Evolutionary conservation across 495 filamentous ascomycete genomes (phyloP).

Genomic region (Zalerion maritima): DNA sequence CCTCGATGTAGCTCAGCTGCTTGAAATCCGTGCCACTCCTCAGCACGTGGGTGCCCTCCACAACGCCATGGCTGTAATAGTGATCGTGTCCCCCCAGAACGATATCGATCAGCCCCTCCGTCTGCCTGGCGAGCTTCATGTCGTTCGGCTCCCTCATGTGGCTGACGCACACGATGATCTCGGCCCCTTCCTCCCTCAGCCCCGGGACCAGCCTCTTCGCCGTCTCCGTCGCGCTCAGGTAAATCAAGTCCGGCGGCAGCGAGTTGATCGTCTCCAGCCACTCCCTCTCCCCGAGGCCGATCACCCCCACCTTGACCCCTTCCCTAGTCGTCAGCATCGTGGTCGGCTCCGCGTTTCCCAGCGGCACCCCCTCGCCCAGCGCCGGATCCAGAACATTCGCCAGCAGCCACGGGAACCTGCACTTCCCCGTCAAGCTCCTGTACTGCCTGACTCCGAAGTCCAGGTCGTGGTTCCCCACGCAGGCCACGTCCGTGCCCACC

Average conservation of each 20-base stretch:
- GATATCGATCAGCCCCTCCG: slow-evolving; percentile 59
- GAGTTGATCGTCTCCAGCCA: slow-evolving; percentile 82
- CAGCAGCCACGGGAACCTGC: slow-evolving; percentile 77
- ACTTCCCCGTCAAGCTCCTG: slow-evolving; percentile 53
- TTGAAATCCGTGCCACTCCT: slow-evolving; percentile 82
- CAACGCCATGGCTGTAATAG: slow-evolving; percentile 59
- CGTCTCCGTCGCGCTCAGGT: slow-evolving; percentile 56
- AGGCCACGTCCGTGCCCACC: slow-evolving; percentile 59
- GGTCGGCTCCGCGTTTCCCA: slow-evolving; percentile 55
- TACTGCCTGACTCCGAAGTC: slow-evolving; percentile 84
- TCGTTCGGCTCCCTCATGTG: slow-evolving; percentile 81
- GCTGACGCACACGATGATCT: slow-evolving; percentile 66
- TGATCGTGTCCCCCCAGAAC: slow-evolving; percentile 86
- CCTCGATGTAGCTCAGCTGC: slow-evolving; percentile 77
- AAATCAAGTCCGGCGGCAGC: slow-evolving; percentile 65
- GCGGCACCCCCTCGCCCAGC: slow-evolving; percentile 49
- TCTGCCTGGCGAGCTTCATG: slow-evolving; percentile 59
- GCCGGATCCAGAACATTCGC: slow-evolving; percentile 69
- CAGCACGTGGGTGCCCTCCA: slow-evolving; percentile 67
- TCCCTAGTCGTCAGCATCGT: slow-evolving; percentile 63
- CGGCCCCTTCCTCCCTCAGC: slow-evolving; percentile 60
- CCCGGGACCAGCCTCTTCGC: slow-evolving; percentile 55
- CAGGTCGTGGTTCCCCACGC: slow-evolving; percentile 83
- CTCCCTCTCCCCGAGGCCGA: slow-evolving; percentile 63
- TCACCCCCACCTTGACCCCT: slow-evolving; percentile 71